These are phyloP conservation scores for Elsinoe necatrix DNA, from an alignment of 2,329 filamentous ascomycete genomes.

Conservation along the genomic window DNA sequence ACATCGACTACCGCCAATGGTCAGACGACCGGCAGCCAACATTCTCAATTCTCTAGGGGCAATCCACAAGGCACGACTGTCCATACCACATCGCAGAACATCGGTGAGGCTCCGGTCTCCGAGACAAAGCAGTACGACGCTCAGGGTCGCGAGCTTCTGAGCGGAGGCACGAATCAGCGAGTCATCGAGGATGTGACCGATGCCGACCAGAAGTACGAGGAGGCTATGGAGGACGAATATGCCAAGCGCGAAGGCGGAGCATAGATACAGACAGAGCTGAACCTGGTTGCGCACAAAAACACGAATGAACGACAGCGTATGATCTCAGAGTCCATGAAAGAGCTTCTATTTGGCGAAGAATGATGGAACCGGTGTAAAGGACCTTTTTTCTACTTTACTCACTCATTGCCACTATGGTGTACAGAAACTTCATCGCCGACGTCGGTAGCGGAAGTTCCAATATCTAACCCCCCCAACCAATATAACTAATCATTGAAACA, in stretches of 20 bases:
- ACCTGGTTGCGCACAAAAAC: background rate
- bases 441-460: too few relatives aligned
- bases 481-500: background rate
- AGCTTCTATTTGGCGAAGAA: slow-evolving; percentile 12
- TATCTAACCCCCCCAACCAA: background rate
- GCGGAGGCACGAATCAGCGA: background rate
- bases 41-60: slow-evolving; percentile 22
- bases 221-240: slow-evolving; percentile 38
- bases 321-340: slow-evolving; percentile 11
- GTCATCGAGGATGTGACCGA: slow-evolving; percentile 27
- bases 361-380: background rate
- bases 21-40: slow-evolving; percentile 22
- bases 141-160: slow-evolving; percentile 25
- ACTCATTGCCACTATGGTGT: too few relatives aligned
- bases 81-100: slow-evolving; percentile 24
- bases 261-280: slow-evolving; percentile 18
- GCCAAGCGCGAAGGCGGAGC: slow-evolving; percentile 38
- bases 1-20: slow-evolving; percentile 21
- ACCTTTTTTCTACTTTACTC: background rate
- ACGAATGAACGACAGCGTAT: slow-evolving; percentile 4
- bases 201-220: slow-evolving; percentile 32
- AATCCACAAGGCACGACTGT: slow-evolving; percentile 24
- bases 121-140: slow-evolving; percentile 26
- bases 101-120: slow-evolving; percentile 25
- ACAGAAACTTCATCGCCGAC: too few relatives aligned